Base-by-base conservation (phyloP, 148 eudicot genomes). In the Persicaria maculosa region DNA sequence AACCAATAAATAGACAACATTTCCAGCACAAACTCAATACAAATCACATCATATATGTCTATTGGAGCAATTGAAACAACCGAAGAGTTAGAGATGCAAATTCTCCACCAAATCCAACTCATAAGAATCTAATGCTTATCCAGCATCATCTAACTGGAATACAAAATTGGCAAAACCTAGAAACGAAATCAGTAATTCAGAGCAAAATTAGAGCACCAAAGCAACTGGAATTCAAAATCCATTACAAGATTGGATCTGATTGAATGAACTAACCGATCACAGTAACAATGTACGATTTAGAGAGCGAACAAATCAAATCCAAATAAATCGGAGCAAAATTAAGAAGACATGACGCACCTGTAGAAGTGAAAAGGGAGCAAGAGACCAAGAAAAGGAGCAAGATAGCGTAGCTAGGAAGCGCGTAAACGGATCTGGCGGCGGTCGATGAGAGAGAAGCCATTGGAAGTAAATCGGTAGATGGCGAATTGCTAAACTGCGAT, bases 381-480 rank as follows among this genome's bases (percentile, higher is more conserved):
- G 76, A 78, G 72, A 79, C 59, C 74, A 78, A 50, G 76, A 81
- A 44, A 2, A 74, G n/a, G 67, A 80, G 0, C 47, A 85, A 74
- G 64, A 72, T 7, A 64, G 85, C 76, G 79, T 77, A 77, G 44
- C 22, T 74, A 68, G 69, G 52, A 12, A 79, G 80, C 71, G 50
- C 79, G 31, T 65, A 11, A 64, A 74, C 77, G 68, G 87, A 83
- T 79, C 80, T 79, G 50, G 48, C 11, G 48, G 17, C 43, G 46
- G 61, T 76, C 15, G 15, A 20, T 8, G 80, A 74, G 5, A 72
- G 61, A 74, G 82, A 76, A 75, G 78, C 84, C 85, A 85, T 85
- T 78, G 68, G 74, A 74, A 22, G 50, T 25, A 19, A 31, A 31
- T 31, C 3, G 40, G 3, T 31, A 2, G 40, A 31, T 31, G 40